Conservation (phyloP, 495 filamentous ascomycete species). For the Terfezia boudieri region DNA sequence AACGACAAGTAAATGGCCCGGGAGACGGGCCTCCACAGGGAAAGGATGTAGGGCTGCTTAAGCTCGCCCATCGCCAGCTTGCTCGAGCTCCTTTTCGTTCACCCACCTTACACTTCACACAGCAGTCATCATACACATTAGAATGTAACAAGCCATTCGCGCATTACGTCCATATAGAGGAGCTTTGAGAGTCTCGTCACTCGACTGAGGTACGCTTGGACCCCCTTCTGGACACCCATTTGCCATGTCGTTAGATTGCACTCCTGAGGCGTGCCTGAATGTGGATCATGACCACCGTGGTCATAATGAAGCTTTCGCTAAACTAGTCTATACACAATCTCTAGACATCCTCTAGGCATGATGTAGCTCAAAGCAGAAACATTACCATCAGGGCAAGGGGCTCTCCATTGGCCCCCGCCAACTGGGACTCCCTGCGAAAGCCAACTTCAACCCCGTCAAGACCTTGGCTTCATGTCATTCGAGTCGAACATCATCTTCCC, state of each 20-base stretch:
- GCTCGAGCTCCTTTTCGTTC: background rate
- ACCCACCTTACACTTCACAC: background rate
- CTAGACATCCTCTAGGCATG: background rate
- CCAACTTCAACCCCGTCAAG: background rate
- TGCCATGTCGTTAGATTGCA: too few species aligned
- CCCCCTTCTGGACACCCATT: background rate
- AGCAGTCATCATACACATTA: background rate
- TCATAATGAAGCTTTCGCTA: too few species aligned
- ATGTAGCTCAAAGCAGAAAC: background rate
- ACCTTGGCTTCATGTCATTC: background rate
- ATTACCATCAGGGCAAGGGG: background rate
- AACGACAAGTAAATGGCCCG: too few species aligned
- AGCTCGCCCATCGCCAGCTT: too few species aligned
- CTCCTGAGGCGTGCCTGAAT: too few species aligned
- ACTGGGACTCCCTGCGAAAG: background rate
- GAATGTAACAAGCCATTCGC: background rate
- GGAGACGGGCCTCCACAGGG: too few species aligned
- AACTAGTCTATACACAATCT: background rate
- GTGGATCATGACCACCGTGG: too few species aligned
- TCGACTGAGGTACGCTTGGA: background rate
- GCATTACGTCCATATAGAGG: background rate
- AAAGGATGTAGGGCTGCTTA: too few species aligned
- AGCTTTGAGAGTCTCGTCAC: background rate
- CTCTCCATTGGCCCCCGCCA: background rate
- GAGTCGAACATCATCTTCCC: background rate